These are phyloP conservation scores for Brasilioporus rufonigricans DNA, from an alignment of 768 basidiomycete genomes.

Conservation along the genomic window DNA sequence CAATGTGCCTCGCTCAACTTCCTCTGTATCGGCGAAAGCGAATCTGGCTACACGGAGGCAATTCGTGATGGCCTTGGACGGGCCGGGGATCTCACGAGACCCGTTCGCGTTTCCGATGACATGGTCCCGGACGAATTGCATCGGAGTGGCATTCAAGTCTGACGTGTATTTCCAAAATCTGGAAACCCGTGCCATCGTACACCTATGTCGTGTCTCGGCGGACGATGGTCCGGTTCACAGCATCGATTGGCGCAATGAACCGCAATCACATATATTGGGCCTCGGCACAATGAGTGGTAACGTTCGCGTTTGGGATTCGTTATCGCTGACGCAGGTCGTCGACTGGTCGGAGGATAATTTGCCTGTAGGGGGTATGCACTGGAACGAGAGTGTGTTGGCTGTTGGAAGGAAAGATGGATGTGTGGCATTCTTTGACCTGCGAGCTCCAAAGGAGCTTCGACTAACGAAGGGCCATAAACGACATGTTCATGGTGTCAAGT, in stretches of 20 bases:
- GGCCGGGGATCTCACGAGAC: slow-evolving; percentile 56
- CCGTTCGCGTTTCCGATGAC: slow-evolving; percentile 56
- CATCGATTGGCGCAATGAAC: slow-evolving; percentile 50
- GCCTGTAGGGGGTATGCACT: slow-evolving; percentile 41
- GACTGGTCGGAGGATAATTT: slow-evolving; percentile 36
- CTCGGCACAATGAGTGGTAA: slow-evolving; percentile 50
- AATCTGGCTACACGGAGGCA: slow-evolving; percentile 54
- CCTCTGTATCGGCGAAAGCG: slow-evolving; percentile 52
- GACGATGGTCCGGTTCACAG: slow-evolving; percentile 40
- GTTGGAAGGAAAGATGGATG: slow-evolving; percentile 39
- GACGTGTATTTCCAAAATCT: slow-evolving; percentile 65
- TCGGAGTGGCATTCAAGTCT: slow-evolving; percentile 59
- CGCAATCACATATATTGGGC: slow-evolving; percentile 43
- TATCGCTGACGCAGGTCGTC: slow-evolving; percentile 24
- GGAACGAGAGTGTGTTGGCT: slow-evolving; percentile 37
- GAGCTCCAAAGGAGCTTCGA: slow-evolving; percentile 28
- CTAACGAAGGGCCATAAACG: slow-evolving; percentile 32
- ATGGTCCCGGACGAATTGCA: slow-evolving; percentile 59
- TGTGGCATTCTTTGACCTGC: slow-evolving; percentile 38
- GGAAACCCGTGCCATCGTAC: slow-evolving; percentile 49
- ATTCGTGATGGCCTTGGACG: slow-evolving; percentile 59
- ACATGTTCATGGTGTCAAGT: slow-evolving; percentile 40
- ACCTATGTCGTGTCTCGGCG: slow-evolving; percentile 42
- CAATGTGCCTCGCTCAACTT: slow-evolving; percentile 25
- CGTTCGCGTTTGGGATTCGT: slow-evolving; percentile 56